Base-by-base conservation (phyloP, 2,329 filamentous ascomycete species). In the Cryphonectria parasitica region DNA sequence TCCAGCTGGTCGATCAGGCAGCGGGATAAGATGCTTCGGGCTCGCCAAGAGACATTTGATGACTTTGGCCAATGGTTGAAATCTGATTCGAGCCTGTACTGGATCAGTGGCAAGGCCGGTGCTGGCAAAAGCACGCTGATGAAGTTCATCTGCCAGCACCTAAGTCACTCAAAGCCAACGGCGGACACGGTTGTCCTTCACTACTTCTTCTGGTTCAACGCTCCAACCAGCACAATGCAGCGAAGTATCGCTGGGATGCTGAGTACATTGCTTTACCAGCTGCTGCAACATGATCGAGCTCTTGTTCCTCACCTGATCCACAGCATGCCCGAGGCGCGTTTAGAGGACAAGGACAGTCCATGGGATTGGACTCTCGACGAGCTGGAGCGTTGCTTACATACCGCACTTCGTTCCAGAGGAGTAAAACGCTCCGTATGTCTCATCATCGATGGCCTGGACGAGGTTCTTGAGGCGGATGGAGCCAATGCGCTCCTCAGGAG, bases 31-130 rank as follows among this genome's bases (percentile, higher is more conserved):
- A 39, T 39, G 11, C 10, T 10, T 39, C 36, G 17, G 45, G 45
- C 45, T 49, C 45, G 45, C 45, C 45, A 49, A 49, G 45, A 19
- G 22, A 49, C 45, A 7, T 49, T 49, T 22, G 45, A 49, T 22
- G 45, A 49, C 36, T 67, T 67, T 34, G 58, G 54, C n/a, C 15
- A 61, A 25, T 67, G 65, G 65, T 43, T 67, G 22, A 58, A 5
- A n/a, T 22, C 65, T 15, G 65, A 67, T 34, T 31, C 58, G 36
- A 25, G n/a, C 19, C 25, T 67, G 2, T 67, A 67, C 39, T 61
- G 54, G 65, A 67, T 61, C 4, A 67, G 52, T 28, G 65, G 65
- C 54, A 67, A 67, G 11, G 39, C 65, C 36, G 65, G 65, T 45
- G 58, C 65, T 15, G 65, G 65, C 2, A 67, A 67, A 25, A 60